phyloP scores from a whole-genome alignment of 257 asterid species.

The Asclepias syriaca region DNA sequence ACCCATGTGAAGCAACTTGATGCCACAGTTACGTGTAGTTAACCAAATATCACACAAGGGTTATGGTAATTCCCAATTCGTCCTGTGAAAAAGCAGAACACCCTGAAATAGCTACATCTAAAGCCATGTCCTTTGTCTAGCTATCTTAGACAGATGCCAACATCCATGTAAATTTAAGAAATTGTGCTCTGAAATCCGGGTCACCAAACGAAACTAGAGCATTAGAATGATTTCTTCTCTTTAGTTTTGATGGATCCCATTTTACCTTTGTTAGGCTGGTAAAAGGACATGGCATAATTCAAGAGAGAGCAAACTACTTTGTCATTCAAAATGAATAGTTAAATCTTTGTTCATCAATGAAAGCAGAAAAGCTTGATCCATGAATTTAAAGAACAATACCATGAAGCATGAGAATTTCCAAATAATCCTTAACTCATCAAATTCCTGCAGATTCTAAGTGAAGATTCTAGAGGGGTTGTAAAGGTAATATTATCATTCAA shows the following conservation, averaged over 20 bases:
- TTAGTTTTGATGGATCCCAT: neutral
- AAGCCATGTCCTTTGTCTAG: neutral
- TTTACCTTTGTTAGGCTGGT: neutral
- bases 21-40: neutral
- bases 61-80: neutral
- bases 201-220: neutral
- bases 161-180: neutral
- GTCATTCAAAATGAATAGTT: neutral
- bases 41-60: neutral
- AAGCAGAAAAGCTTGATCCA: neutral
- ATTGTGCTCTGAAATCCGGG: neutral
- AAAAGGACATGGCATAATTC: neutral
- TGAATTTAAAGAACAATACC: neutral
- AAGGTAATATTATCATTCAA: neutral
- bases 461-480: neutral
- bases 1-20: neutral
- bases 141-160: neutral
- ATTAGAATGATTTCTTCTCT: neutral
- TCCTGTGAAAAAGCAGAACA: neutral
- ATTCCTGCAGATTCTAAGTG: too few relatives aligned
- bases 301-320: neutral
- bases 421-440: too few relatives aligned
- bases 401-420: neutral
- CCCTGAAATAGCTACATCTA: neutral
- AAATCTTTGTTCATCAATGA: neutral